phyloP scores from a whole-genome alignment of 352 stramenopile genomes.

The Globisporangium acanthophoron region DNA sequence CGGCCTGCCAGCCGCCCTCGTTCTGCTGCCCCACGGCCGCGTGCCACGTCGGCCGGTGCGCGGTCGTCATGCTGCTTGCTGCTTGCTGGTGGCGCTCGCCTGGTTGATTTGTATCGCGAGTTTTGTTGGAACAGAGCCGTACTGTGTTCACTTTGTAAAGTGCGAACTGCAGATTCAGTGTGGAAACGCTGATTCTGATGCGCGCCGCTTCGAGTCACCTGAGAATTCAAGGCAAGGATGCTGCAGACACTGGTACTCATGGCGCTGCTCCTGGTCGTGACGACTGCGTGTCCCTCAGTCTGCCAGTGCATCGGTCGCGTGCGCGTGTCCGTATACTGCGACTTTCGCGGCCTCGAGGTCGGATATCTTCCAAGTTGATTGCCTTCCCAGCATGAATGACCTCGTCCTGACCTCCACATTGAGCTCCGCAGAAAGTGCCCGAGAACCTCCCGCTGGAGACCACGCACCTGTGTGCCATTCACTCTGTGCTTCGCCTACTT shows the following conservation, averaged over 20 bases:
- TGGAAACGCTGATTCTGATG: neutral
- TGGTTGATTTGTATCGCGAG: too few species aligned
- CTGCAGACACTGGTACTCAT: neutral
- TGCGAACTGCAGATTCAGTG: neutral
- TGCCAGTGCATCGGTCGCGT: constrained; percentile 65
- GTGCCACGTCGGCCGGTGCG: constrained; percentile 81
- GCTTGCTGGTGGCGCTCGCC: neutral
- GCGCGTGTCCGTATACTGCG: constrained; percentile 69
- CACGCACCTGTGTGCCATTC: constrained; percentile 47
- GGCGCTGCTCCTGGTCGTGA: too few species aligned
- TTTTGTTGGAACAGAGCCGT: neutral
- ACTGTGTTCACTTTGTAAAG: neutral
- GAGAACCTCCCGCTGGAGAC: constrained; percentile 61
- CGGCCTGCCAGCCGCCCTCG: constrained; percentile 79
- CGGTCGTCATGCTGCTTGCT: constrained; percentile 64
- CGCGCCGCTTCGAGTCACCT: neutral
- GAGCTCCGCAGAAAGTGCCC: constrained; percentile 31
- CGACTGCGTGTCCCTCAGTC: constrained; percentile 27
- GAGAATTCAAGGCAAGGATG: neutral
- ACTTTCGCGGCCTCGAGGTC: constrained; percentile 57
- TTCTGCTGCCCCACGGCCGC: constrained; percentile 83
- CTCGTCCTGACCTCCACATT: neutral
- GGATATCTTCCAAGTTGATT: too few species aligned
- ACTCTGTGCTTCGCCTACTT: constrained; percentile 4
- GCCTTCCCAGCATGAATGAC: constrained; percentile 4